phyloP scores from a whole-genome alignment of 2,329 filamentous ascomycete genomes.

The Pseudopyricularia cyperi region DNA sequence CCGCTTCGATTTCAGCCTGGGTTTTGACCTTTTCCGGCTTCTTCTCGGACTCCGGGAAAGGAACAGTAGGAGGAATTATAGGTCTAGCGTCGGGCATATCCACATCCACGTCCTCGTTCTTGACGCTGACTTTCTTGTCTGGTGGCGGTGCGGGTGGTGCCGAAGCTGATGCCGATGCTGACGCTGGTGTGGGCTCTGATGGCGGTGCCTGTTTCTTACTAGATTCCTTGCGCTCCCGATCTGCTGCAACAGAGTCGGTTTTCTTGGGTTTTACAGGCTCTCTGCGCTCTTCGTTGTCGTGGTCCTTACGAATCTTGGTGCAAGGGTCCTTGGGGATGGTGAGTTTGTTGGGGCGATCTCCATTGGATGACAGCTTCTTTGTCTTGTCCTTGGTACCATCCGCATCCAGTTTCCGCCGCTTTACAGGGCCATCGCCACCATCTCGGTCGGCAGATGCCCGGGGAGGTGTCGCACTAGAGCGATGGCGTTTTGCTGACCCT shows the following conservation, averaged over 20 bases:
- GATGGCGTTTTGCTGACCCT: conserved; percentile 40
- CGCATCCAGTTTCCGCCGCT: conserved; percentile 43
- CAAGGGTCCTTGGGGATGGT: conserved; percentile 25
- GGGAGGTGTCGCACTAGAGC: conserved; percentile 46
- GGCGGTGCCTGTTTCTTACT: conserved; percentile 16
- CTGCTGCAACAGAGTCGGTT: conserved; percentile 14
- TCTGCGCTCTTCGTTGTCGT: conserved; percentile 28
- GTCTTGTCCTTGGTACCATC: conserved; percentile 33
- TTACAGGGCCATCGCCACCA: conserved; percentile 34
- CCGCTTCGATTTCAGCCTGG: conserved; percentile 12
- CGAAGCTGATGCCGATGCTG: too few species aligned
- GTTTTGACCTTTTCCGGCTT: conserved; percentile 11
- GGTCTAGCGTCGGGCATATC: conserved; percentile 39
- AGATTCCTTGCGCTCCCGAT: conserved; percentile 26
- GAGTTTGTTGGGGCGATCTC: conserved; percentile 30
- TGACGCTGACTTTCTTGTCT: conserved; percentile 42
- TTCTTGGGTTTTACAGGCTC: conserved; percentile 22
- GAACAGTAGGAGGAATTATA: conserved; percentile 4
- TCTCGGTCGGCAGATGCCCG: conserved; percentile 40
- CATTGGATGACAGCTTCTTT: conserved; percentile 29
- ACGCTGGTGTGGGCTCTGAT: too few species aligned
- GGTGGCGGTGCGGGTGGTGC: conserved; percentile 10
- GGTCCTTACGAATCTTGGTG: conserved; percentile 14
- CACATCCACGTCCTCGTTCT: conserved; percentile 41
- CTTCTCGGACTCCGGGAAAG: conserved; percentile 10